Percentiles rank a stretch among this genome's conserved stretches.
phyloP scores from a whole-genome alignment of 2,329 filamentous ascomycete species.

The Venturia aucupariae region DNA sequence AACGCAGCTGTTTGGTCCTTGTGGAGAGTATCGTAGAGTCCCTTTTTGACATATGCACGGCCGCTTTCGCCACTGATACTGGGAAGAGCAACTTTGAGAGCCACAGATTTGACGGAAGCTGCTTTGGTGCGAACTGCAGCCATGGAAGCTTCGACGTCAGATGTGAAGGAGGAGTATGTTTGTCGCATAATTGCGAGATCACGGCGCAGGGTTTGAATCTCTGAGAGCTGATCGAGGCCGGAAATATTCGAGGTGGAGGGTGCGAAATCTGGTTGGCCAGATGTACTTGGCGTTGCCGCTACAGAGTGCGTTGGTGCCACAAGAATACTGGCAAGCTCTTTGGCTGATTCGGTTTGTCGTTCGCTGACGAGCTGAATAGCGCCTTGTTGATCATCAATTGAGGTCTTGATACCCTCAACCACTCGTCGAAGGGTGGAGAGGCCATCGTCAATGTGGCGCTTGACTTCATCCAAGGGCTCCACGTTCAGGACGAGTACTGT shows the following conservation, averaged over 20 bases:
- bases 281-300: slow-evolving; percentile 21
- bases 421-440: slow-evolving; percentile 69
- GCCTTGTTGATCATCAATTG: slow-evolving; percentile 72
- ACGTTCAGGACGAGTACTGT: slow-evolving; percentile 93
- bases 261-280: slow-evolving; percentile 16
- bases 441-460: slow-evolving; percentile 90
- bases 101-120: slow-evolving; percentile 64
- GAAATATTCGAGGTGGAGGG: slow-evolving; percentile 20
- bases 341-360: slow-evolving; percentile 78
- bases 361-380: slow-evolving; percentile 82
- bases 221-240: slow-evolving; percentile 50
- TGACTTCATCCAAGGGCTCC: slow-evolving; percentile 89
- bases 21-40: slow-evolving; percentile 71
- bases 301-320: slow-evolving; percentile 35
- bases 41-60: slow-evolving; percentile 72
- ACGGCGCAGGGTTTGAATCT: slow-evolving; percentile 72
- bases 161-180: slow-evolving; percentile 84
- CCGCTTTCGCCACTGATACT: slow-evolving; percentile 69
- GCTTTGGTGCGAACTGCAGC: slow-evolving; percentile 73
- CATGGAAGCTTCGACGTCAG: slow-evolving; percentile 85
- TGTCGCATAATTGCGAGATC: slow-evolving; percentile 88
- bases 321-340: slow-evolving; percentile 66
- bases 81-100: slow-evolving; percentile 61
- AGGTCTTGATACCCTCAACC: slow-evolving; percentile 77
- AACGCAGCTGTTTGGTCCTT: slow-evolving; percentile 86